Conservation (phyloP, 192 early-diverging fungal genomes). For the Coemansia pectinata region DNA sequence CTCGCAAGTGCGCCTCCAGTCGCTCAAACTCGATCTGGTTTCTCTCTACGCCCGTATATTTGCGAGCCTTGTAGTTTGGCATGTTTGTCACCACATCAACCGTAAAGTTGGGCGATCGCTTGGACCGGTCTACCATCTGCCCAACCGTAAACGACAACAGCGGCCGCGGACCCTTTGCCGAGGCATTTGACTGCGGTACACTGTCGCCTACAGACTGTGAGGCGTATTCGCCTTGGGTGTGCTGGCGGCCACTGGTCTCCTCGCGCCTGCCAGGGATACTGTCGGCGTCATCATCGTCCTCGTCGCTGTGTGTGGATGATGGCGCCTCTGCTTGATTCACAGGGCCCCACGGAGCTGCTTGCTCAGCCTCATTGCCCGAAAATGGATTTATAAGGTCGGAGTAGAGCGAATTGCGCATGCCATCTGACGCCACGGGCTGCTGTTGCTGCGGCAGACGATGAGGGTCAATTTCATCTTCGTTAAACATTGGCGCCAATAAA, state of each 20-base stretch:
- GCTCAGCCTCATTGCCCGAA: slow-evolving; percentile 11
- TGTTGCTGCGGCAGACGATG: slow-evolving; percentile 27
- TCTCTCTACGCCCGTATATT: slow-evolving; percentile 50
- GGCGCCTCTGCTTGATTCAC: background rate
- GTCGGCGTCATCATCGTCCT: background rate
- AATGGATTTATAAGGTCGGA: slow-evolving; percentile 27
- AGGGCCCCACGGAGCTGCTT: slow-evolving; percentile 11
- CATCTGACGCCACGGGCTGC: background rate
- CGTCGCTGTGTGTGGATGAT: background rate
- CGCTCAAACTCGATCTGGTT: slow-evolving; percentile 55
- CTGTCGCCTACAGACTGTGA: background rate
- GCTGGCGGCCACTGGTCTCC: background rate
- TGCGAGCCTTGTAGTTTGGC: slow-evolving; percentile 49
- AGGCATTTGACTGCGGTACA: background rate
- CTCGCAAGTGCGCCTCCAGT: slow-evolving; percentile 49
- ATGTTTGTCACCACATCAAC: slow-evolving; percentile 48
- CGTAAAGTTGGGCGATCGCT: slow-evolving; percentile 37
- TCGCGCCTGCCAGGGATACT: background rate
- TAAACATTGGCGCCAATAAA: slow-evolving; percentile 18
- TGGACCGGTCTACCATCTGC: slow-evolving; percentile 50
- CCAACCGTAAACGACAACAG: slow-evolving; percentile 41
- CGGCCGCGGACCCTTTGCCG: slow-evolving; percentile 10
- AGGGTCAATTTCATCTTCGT: slow-evolving; percentile 41
- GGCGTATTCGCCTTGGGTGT: background rate
- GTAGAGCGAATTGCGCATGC: slow-evolving; percentile 18